Base-by-base conservation (phyloP, 306 rosid genomes). In the Lupinus albus region DNA sequence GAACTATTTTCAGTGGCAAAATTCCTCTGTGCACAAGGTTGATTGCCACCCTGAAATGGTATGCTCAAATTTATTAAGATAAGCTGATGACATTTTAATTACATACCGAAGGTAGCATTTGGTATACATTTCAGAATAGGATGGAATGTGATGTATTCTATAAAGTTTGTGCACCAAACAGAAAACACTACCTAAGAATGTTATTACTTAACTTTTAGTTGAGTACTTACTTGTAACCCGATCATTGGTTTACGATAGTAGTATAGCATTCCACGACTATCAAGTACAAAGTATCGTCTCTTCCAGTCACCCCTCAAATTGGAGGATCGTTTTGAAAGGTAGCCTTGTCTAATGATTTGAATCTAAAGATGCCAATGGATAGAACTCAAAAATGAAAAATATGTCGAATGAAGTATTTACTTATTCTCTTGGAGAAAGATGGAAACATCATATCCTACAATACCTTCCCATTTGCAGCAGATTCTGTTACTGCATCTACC, bases 291-390 rank as follows among this genome's bases (percentile, higher is more conserved):
- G 76, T 73, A 85, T 79, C 93, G 81, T 82, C 91, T 85, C 77
- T 89, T 89, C 96, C 96, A 89, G 65, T 80, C 94, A 64, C 73
- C 96, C 77, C 96, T 87, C 68, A 89, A 80, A 64, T 78, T 87
- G 76, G 91, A 81, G 41, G 96, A 89, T 45, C 94, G 89, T 56
- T 89, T 89, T 39, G 91, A 87, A 30, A 89, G 91, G 85, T 78
- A 89, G 9, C 96, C 96, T 84, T 87, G 91, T 42, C 94, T 73
- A 80, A 89, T 79, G 60, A 83, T 81, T 80, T 81, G 91, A 65
- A 89, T 82, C 94, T 89, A 73, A 76, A 66, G 45, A 57, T 57
- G 42, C 13, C 61, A 66, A 41, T 17, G 52, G 62, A 33, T 70
- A 57, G 33, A 32, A 55, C 45, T 54, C 25, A 2, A 8, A 59